Percentiles rank a stretch among this genome's conserved stretches.
These are phyloP conservation scores for Cordyceps cicadae DNA, from an alignment of 2,329 filamentous ascomycete genomes.

Conservation along the genomic window DNA sequence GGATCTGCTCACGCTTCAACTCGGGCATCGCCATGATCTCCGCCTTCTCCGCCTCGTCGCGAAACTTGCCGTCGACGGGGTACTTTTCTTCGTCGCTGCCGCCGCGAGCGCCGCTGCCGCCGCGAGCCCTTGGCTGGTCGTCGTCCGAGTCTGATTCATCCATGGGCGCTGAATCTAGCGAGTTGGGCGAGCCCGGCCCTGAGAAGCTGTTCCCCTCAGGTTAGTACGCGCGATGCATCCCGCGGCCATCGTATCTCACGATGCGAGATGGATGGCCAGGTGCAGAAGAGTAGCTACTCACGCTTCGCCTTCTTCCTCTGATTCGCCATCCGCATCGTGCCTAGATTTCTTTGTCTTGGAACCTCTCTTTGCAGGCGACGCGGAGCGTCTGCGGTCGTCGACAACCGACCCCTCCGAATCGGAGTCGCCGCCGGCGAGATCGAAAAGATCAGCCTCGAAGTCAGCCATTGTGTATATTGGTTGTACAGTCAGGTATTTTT, in stretches of 20 bases:
- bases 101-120: slow-evolving; percentile 27
- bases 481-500: background rate
- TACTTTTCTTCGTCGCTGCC: slow-evolving; percentile 58
- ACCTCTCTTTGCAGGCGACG: slow-evolving; percentile 34
- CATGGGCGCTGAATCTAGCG: slow-evolving; percentile 77
- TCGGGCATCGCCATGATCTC: slow-evolving; percentile 81
- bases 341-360: slow-evolving; percentile 37
- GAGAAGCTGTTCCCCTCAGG: slow-evolving; percentile 50
- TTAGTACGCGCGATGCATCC: background rate
- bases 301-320: slow-evolving; percentile 57
- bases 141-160: slow-evolving; percentile 69
- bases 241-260: background rate
- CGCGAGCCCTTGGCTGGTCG: slow-evolving; percentile 37
- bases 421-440: slow-evolving; percentile 74
- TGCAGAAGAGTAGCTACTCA: slow-evolving; percentile 21
- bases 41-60: slow-evolving; percentile 62
- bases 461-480: slow-evolving; percentile 59
- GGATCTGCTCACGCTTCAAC: slow-evolving; percentile 80
- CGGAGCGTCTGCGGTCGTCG: slow-evolving; percentile 41
- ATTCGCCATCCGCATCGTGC: slow-evolving; percentile 33
- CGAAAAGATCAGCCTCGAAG: slow-evolving; percentile 88
- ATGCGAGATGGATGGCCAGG: background rate
- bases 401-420: slow-evolving; percentile 49
- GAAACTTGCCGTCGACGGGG: slow-evolving; percentile 81
- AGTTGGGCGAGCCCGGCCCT: slow-evolving; percentile 60